Conservation (phyloP, 768 basidiomycete species). For the Suillus plorans region DNA sequence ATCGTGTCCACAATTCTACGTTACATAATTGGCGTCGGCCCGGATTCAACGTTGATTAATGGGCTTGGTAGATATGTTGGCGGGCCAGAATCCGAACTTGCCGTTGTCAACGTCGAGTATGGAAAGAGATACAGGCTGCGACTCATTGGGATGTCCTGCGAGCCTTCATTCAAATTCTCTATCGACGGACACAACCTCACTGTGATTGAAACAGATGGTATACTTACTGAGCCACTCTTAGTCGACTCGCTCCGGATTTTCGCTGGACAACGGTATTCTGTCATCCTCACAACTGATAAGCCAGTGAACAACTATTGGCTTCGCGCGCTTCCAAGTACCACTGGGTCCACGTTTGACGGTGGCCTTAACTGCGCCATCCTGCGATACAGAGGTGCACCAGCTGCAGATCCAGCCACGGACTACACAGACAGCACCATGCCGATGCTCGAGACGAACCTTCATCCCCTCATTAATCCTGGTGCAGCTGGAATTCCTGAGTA, state of each 20-base stretch:
- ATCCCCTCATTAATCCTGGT: background rate
- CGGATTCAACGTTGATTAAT: background rate
- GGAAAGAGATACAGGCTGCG: background rate
- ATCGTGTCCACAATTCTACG: background rate
- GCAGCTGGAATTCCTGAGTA: background rate
- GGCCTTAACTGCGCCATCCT: background rate
- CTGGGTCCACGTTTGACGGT: slow-evolving; percentile 19
- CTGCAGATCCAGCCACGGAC: background rate
- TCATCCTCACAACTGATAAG: slow-evolving; percentile 44
- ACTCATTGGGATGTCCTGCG: background rate
- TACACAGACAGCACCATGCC: background rate
- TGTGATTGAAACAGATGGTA: slow-evolving; percentile 37
- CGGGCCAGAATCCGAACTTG: background rate
- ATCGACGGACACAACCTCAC: slow-evolving; percentile 24
- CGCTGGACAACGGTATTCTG: slow-evolving; percentile 42
- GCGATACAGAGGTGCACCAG: background rate
- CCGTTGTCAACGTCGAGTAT: background rate
- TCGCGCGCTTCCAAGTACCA: slow-evolving; percentile 34
- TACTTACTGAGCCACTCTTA: slow-evolving; percentile 21
- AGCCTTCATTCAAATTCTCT: slow-evolving; percentile 14
- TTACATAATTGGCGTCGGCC: background rate
- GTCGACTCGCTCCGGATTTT: slow-evolving; percentile 34
- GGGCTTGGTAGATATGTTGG: background rate
- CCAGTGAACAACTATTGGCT: slow-evolving; percentile 56
- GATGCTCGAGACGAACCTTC: background rate